Conservation (phyloP, 2,329 filamentous ascomycete genomes). For the Colletotrichum eremochloae region DNA sequence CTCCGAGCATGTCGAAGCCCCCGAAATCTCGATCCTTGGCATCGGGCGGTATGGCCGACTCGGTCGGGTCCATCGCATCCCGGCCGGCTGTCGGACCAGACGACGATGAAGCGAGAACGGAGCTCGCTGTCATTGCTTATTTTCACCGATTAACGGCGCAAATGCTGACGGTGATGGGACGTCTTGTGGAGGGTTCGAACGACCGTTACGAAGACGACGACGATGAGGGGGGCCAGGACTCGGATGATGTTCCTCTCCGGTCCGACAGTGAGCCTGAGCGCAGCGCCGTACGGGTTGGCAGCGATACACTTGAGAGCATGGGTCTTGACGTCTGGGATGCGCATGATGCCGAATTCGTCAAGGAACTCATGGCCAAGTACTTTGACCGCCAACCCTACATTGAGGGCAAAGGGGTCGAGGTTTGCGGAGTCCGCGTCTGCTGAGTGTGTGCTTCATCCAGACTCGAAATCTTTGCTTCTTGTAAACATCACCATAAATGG, state of each 20-base stretch:
- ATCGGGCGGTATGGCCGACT: constrained; percentile 56
- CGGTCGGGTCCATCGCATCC: constrained; percentile 58
- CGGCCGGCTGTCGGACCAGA: constrained; percentile 43
- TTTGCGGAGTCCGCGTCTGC: constrained; percentile 81
- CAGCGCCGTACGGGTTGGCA: constrained; percentile 67
- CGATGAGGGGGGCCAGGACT: constrained; percentile 50
- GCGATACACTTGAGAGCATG: constrained; percentile 76
- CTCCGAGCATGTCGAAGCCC: constrained; percentile 49
- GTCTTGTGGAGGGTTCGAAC: constrained; percentile 67
- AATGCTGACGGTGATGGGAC: constrained; percentile 72
- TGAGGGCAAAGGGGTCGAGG: constrained; percentile 77
- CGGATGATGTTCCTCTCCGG: constrained; percentile 49
- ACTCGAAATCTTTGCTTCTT: background rate
- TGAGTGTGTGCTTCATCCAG: constrained; percentile 48
- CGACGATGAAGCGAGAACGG: constrained; percentile 63
- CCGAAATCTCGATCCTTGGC: constrained; percentile 47
- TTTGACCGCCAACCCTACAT: constrained; percentile 74
- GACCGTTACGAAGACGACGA: constrained; percentile 59
- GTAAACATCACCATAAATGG: constrained; percentile 1
- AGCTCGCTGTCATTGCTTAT: constrained; percentile 83
- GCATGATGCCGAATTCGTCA: constrained; percentile 76
- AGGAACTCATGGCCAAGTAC: constrained; percentile 72
- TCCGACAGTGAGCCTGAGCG: constrained; percentile 46
- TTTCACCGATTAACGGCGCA: constrained; percentile 82
- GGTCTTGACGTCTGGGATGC: constrained; percentile 84